phyloP scores from a whole-genome alignment of 1,284 basidiomycete species.

The Apiotrichum veenhuisii region DNA sequence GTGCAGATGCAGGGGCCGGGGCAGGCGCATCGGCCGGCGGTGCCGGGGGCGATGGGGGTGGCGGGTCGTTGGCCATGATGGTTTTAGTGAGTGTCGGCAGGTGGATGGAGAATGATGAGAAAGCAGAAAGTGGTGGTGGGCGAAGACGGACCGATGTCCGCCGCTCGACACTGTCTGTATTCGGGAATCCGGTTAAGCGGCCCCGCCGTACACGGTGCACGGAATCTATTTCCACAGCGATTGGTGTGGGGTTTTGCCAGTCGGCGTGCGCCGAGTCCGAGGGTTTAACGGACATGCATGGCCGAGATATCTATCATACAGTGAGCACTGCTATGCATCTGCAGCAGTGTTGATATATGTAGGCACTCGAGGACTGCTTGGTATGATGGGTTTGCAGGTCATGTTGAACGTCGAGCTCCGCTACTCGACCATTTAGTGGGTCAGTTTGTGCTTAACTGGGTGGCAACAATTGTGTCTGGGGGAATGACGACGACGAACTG shows the following conservation, averaged over 20 bases:
- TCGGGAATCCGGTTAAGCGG: constrained; percentile 1
- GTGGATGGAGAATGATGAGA: neutral
- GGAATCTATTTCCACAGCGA: neutral
- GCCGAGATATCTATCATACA: neutral
- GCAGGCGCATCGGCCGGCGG: constrained; percentile 28
- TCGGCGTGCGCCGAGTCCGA: constrained; percentile 1
- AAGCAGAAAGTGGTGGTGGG: neutral
- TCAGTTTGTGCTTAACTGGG: too few species aligned
- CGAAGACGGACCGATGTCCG: neutral
- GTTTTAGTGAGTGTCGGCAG: constrained; percentile 19
- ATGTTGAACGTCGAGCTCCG: too few species aligned
- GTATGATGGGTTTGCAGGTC: too few species aligned
- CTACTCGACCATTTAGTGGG: too few species aligned
- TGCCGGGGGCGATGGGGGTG: constrained; percentile 32
- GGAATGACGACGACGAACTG: neutral
- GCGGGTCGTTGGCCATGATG: constrained; percentile 38
- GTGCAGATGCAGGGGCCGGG: constrained; percentile 14
- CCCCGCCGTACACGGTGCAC: too few species aligned
- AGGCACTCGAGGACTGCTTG: too few species aligned
- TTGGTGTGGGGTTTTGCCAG: neutral
- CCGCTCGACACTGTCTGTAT: too few species aligned
- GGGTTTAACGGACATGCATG: neutral
- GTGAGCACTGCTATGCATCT: neutral
- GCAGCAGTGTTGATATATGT: neutral
- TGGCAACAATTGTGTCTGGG: too few species aligned